Base-by-base conservation (phyloP, 1,139 yeast species). In the Geotrichum aggregatum region DNA sequence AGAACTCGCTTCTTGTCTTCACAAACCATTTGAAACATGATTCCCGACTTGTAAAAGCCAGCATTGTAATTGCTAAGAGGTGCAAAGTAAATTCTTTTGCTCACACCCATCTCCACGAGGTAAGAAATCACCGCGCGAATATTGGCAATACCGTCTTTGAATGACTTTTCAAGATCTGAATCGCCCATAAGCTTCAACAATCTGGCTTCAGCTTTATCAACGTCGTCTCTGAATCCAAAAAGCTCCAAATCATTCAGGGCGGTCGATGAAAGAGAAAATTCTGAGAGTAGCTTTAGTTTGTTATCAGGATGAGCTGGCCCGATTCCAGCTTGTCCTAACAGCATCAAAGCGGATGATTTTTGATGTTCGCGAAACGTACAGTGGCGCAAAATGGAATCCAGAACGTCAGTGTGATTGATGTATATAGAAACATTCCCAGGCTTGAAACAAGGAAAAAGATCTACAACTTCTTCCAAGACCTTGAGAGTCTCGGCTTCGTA, bases 401-500 rank as follows among this genome's bases (percentile, higher is more conserved):
- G 66, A 31, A 92, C 80, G 61, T 84, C 95, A 59, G 80, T 78
- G 67, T 92, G 98, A 64, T 88, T 91, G 34, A 92, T 67, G 18
- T 85, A 76, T 50, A 91, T 76, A 11, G 73, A 67, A 0, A 84
- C 74, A 33, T 78, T 78, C 0, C 79, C 73, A 24, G 73, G 71
- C 40, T 76, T 77, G 63, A 85, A 82, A 47, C 84, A 83, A 0
- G 94, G 91, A 54, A 87, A 80, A 1, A 76, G 64, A 3, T 75
- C 69, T 2, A 86, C 68, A 4, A 89, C 74, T 60, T 88, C 95
- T 62, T 86, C 94, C 35, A 88, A 75, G 1, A 88, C 85, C 60
- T 86, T 85, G 47, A 92, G 72, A 55, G 92, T 80, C 63, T 92
- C 98, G 0, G 97, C 96, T 65, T 92, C 98, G 59, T 84, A 76